Percentiles rank a stretch among this genome's conserved stretches.
These are phyloP conservation scores for Clathrus columnatus DNA, from an alignment of 768 basidiomycete genomes.

Conservation along the genomic window DNA sequence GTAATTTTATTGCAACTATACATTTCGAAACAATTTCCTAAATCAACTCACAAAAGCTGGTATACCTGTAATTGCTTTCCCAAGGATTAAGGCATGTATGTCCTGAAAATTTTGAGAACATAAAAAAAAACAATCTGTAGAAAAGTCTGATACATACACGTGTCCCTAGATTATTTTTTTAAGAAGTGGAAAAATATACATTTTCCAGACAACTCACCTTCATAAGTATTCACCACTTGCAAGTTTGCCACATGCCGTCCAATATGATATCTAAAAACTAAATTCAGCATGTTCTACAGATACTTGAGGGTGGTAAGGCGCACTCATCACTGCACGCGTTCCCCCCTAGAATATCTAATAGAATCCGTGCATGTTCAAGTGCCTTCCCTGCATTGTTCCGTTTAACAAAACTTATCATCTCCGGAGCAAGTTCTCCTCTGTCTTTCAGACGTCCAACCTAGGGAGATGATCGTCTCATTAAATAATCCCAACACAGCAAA, in stretches of 20 bases:
- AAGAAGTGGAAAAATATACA: neutral
- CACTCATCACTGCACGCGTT: constrained; percentile 93
- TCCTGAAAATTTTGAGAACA: constrained; percentile 38
- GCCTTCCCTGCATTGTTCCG: constrained; percentile 95
- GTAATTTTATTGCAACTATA: neutral
- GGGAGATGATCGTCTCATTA: neutral
- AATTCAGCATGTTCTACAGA: neutral
- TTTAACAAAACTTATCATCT: constrained; percentile 94
- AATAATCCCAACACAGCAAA: constrained; percentile 11
- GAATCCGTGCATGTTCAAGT: constrained; percentile 64
- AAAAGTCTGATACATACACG: constrained; percentile 37
- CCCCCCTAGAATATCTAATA: constrained; percentile 89
- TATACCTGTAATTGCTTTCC: constrained; percentile 86
- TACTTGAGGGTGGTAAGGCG: constrained; percentile 21
- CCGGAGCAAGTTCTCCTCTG: constrained; percentile 56
- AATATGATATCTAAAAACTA: constrained; percentile 64
- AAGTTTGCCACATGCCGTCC: constrained; percentile 92
- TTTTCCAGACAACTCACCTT: constrained; percentile 40
- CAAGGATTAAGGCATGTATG: constrained; percentile 86
- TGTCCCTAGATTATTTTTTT: constrained; percentile 26
- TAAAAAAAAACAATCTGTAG: neutral
- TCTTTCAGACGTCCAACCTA: constrained; percentile 77
- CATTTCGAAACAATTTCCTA: neutral
- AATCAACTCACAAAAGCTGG: constrained; percentile 67
- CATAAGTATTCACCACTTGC: constrained; percentile 95